A percentile compares a stretch with the other conserved stretches of the same genome.
Evolutionary conservation across 1,284 basidiomycete species (phyloP).

Genomic region (Ceratobasidium sp.): DNA sequence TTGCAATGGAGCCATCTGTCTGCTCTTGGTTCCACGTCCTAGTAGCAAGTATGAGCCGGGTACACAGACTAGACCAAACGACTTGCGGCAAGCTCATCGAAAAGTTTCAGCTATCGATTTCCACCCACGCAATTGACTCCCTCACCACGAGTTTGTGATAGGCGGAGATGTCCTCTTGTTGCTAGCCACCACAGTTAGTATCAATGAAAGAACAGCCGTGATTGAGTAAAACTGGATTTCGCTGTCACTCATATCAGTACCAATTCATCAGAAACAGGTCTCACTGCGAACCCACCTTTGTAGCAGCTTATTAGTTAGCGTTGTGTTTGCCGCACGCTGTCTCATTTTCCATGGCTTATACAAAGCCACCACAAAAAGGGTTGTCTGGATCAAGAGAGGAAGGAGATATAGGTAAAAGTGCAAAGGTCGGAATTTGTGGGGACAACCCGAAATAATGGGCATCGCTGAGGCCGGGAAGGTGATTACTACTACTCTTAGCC

Average conservation of each 20-base stretch:
- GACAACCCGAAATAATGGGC: neutral
- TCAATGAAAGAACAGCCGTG: too few species aligned
- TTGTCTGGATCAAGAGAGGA: neutral
- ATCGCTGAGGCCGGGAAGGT: neutral
- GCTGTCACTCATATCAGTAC: neutral
- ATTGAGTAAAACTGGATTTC: neutral
- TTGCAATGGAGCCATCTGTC: too few species aligned
- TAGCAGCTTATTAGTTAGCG: neutral
- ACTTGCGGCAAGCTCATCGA: neutral
- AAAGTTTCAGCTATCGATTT: too few species aligned
- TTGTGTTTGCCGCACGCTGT: neutral
- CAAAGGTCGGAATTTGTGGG: neutral
- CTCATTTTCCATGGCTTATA: conserved; percentile 1
- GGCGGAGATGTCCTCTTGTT: neutral
- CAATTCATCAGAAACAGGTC: too few species aligned
- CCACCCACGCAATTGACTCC: too few species aligned
- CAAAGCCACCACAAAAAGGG: neutral
- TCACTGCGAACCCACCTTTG: neutral
- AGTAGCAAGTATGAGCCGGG: neutral
- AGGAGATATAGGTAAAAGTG: neutral
- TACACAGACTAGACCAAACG: neutral
- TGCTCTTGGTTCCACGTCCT: neutral
- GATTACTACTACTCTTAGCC: too few species aligned
- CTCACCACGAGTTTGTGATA: neutral
- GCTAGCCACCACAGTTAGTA: neutral